These are phyloP conservation scores for Ophiostoma perfectum DNA, from an alignment of 2,329 filamentous ascomycete species.

Conservation along the genomic window DNA sequence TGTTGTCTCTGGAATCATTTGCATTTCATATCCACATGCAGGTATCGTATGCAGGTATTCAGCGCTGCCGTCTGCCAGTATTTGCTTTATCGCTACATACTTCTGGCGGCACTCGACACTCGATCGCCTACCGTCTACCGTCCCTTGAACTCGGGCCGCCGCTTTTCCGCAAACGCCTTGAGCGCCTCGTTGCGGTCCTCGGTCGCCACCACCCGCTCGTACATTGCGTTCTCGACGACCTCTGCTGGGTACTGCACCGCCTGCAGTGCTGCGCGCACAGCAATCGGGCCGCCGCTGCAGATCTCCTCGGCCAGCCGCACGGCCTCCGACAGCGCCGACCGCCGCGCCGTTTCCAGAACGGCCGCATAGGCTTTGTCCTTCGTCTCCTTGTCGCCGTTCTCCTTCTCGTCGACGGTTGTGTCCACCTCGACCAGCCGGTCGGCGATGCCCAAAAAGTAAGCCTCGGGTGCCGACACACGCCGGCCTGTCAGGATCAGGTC, in stretches of 20 bases:
- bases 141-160: constrained; percentile 54
- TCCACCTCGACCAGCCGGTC: constrained; percentile 79
- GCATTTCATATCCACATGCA: too few relatives aligned
- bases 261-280: constrained; percentile 69
- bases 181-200: constrained; percentile 87
- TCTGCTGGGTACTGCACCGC: constrained; percentile 70
- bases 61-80: too few relatives aligned
- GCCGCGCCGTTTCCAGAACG: constrained; percentile 55
- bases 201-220: constrained; percentile 74
- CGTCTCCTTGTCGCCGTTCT: constrained; percentile 36
- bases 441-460: constrained; percentile 84
- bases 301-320: constrained; percentile 77
- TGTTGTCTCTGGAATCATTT: too few relatives aligned
- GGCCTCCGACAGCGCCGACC: constrained; percentile 66
- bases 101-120: too few relatives aligned
- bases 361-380: constrained; percentile 34
- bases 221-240: constrained; percentile 79
- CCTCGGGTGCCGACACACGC: constrained; percentile 75
- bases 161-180: constrained; percentile 67
- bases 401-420: constrained; percentile 14
- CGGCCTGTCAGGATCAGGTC: constrained; percentile 88
- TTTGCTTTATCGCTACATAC: too few relatives aligned
- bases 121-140: constrained; percentile 32
- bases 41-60: too few relatives aligned
- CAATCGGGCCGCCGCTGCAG: constrained; percentile 75